Evolutionary conservation across 2,329 filamentous ascomycete genomes (phyloP).

Genomic region (Ophiosphaerella herpotricha): DNA sequence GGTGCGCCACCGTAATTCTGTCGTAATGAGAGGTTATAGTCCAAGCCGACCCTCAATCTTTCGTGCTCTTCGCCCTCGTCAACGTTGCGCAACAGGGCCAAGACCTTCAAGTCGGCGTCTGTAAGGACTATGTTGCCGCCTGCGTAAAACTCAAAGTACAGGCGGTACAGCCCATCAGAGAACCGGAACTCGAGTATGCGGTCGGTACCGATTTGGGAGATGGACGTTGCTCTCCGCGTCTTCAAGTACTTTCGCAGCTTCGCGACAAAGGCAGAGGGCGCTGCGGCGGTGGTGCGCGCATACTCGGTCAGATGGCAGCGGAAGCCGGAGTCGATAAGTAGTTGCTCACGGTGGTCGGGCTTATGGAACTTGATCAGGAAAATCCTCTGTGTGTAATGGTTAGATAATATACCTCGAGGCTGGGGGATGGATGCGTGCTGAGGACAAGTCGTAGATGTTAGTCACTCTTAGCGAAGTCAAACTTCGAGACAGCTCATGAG

Average conservation of each 20-base stretch:
- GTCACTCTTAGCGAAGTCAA: constrained; percentile 80
- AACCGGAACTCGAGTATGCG: constrained; percentile 91
- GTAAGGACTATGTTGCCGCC: constrained; percentile 94
- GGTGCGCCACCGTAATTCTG: constrained; percentile 83
- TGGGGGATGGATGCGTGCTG: constrained; percentile 51
- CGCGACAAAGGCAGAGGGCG: constrained; percentile 83
- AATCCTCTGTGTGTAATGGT: constrained; percentile 65
- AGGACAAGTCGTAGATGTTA: constrained; percentile 95
- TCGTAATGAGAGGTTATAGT: constrained; percentile 78
- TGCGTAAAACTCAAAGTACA: constrained; percentile 96
- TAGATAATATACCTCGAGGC: not conserved
- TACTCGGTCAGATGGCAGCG: constrained; percentile 94
- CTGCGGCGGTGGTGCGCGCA: constrained; percentile 80
- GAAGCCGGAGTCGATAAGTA: constrained; percentile 93
- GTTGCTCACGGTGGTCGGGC: constrained; percentile 83
- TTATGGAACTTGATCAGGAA: constrained; percentile 95
- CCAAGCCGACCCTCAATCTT: constrained; percentile 74
- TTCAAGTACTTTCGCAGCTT: constrained; percentile 86
- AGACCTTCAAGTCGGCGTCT: constrained; percentile 78
- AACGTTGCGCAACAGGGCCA: constrained; percentile 80
- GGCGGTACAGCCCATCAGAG: constrained; percentile 82
- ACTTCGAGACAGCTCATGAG: constrained; percentile 82
- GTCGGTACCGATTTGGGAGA: constrained; percentile 89
- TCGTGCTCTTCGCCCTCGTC: constrained; percentile 83
- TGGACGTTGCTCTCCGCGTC: constrained; percentile 78